Evolutionary conservation across 2,329 filamentous ascomycete genomes (phyloP), one percentile per base, ranked within the genome.

Genomic region (Monosporascus cannonballus): DNA sequence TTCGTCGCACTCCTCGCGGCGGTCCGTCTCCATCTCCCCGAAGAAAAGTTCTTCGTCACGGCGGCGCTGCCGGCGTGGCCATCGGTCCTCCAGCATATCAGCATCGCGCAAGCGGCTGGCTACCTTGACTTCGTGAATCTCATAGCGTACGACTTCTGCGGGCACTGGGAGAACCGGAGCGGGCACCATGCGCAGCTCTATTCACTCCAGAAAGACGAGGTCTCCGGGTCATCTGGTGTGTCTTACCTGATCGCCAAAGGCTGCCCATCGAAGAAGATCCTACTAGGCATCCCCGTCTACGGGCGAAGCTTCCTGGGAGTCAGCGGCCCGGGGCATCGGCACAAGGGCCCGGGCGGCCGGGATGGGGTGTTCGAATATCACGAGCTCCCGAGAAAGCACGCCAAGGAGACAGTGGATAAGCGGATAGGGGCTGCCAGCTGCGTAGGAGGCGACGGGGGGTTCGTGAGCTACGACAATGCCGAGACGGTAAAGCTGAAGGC

Each of bases 131-230:
- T 85, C 56, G 73, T 94, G 67, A 93, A 93, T 67, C 72, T 94
- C 37, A 90, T 87, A 80, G 81, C 88, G 1, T 94, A 91, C 69
- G 89, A 94, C 68, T 89, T 92, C 64, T 84, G 80, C 25, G 88
- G 89, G 1, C 75, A 81, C 3, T 92, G 88, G 88, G 81, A 80
- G 1, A 66, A 74, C 30, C 79, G 78, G 53, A 82, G 81, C 46
- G 89, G 88, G 6, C 87, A 93, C 66, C 89, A 93, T 51, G 82
- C 88, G 4, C 88, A 91, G 65, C 79, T 94, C 1, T 89, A 85
- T 64, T 74, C 83, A 1, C 78, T 83, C 53, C 73, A 69, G 51
- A 78, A 81, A 57, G 80, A 79, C 57, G 79, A 86, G 56, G 75
- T 80, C 1, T 90, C 86, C 1, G 85, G 80, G n/a, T 79, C 86